Evolutionary conservation across 441 rosid species (phyloP), one percentile per base, ranked within the genome.

Genomic region (Syzygium malaccense): DNA sequence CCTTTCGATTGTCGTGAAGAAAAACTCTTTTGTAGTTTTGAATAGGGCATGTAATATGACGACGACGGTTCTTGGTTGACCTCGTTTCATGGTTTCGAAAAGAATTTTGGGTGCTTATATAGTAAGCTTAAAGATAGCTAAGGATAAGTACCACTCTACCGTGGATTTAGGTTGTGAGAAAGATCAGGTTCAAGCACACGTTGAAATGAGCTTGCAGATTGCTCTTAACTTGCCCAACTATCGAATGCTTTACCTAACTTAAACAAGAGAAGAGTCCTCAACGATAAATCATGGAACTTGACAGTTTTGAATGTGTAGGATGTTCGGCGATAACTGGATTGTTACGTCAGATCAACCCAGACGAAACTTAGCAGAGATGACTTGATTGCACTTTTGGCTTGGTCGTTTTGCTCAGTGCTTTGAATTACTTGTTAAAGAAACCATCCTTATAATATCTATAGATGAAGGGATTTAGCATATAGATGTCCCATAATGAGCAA

Each of bases 251-350:
- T 19, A 33, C 41, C 51, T 71, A 13, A 41, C 83, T 23, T 71
- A 71, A 71, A 49, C 20, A 37, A 11, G n/a, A 71, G n/a, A 12
- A 71, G 83, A 71, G 49, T 71, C 49, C 83, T 71, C 28, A 37
- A 71, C 11, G 9, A 71, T 20, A 71, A 37, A 41, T 37, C 49
- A 71, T 37, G 51, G 83, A 71, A 20, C 51, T 20, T 37, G 51
- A 71, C 15, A 23, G n/a, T 37, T 71, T 71, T 37, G 51, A 41
- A 37, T 71, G 45, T 68, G 20, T 33, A 68, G 45, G 26, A 33
- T 0, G 8, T 11, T 6, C 2, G 8, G 26, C 2, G 7, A 68
- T 10, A 14, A 19, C 1, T 12, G 79, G 79, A 68, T 1, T 1
- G 6, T 10, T 49, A 64, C 32, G 23, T 30, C 5, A 30, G 18